These are phyloP conservation scores for Pseudocercospora cruenta DNA, from an alignment of 2,329 filamentous ascomycete genomes.

Conservation along the genomic window DNA sequence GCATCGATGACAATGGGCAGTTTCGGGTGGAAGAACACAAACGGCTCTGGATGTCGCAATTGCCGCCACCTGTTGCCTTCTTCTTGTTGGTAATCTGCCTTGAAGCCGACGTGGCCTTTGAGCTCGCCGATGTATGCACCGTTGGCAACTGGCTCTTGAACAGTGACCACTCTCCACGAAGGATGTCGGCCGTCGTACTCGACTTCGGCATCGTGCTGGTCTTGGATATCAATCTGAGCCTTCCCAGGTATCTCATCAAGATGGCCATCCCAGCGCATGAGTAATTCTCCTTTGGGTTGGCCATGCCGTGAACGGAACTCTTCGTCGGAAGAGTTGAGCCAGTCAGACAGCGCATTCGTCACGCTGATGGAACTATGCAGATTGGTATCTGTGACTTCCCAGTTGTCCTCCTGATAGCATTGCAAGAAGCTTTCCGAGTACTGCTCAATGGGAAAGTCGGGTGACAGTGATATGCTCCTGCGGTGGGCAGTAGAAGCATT, in stretches of 20 bases:
- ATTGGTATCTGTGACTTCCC: conserved; percentile 67
- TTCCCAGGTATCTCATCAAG: conserved; percentile 59
- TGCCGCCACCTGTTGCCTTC: conserved; percentile 51
- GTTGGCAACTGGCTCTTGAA: conserved; percentile 54
- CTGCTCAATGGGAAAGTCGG: conserved; percentile 43
- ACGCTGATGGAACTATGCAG: conserved; percentile 76
- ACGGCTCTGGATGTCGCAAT: conserved; percentile 55
- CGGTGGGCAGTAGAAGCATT: conserved; percentile 62
- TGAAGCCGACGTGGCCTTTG: conserved; percentile 59
- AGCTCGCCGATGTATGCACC: conserved; percentile 70
- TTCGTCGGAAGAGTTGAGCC: conserved; percentile 74
- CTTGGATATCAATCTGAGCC: conserved; percentile 57
- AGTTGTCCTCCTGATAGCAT: conserved; percentile 56
- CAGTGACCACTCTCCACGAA: conserved; percentile 70
- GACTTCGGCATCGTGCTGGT: conserved; percentile 54
- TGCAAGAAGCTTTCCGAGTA: conserved; percentile 68
- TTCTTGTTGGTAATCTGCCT: conserved; percentile 52
- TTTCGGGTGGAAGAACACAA: conserved; percentile 72
- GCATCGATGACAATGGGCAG: conserved; percentile 94
- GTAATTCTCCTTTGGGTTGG: conserved; percentile 66
- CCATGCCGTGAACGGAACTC: conserved; percentile 44
- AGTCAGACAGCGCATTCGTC: conserved; percentile 73
- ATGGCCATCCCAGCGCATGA: conserved; percentile 61
- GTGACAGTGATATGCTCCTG: conserved; percentile 77
- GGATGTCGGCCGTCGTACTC: conserved; percentile 61